Percentiles rank a stretch among this genome's conserved stretches.
Conservation (phyloP, 495 filamentous ascomycete species). For the Penicillium tannophilum region DNA sequence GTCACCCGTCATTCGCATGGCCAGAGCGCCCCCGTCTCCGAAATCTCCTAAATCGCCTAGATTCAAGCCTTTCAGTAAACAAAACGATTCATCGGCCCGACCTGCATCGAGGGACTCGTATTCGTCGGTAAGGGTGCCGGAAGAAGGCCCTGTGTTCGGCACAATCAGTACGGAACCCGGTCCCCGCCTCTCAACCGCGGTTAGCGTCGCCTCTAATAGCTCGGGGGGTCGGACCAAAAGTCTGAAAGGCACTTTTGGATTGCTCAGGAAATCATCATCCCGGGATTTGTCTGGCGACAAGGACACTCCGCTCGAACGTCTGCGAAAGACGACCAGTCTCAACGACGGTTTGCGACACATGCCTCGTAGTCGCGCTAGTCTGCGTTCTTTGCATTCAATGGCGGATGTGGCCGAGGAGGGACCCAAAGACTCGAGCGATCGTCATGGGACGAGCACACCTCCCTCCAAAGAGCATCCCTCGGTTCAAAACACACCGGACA, state of each 20-base stretch:
- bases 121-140: conserved; percentile 38
- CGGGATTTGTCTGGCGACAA: conserved; percentile 42
- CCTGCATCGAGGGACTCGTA: conserved; percentile 44
- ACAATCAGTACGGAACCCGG: conserved; percentile 47
- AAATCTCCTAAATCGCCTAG: conserved; percentile 50
- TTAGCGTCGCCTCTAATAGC: conserved; percentile 45
- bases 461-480: conserved; percentile 32
- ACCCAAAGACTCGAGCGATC: conserved; percentile 25
- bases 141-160: conserved; percentile 45
- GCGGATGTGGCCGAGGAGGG: conserved; percentile 47
- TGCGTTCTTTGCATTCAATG: conserved; percentile 50
- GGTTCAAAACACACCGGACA: conserved; percentile 31
- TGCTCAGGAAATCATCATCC: conserved; percentile 39
- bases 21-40: conserved; percentile 79
- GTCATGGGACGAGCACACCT: conserved; percentile 25
- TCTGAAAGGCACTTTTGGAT: conserved; percentile 35
- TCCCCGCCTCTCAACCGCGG: conserved; percentile 39
- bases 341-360: conserved; percentile 42
- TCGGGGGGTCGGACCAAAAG: conserved; percentile 41
- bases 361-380: conserved; percentile 40
- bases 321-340: conserved; percentile 40
- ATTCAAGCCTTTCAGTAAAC: conserved; percentile 45
- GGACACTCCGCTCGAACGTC: conserved; percentile 35
- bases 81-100: conserved; percentile 24
- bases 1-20: conserved; percentile 81